phyloP scores from a whole-genome alignment of 2,329 filamentous ascomycete genomes.

The Fusarium guadeloupense region DNA sequence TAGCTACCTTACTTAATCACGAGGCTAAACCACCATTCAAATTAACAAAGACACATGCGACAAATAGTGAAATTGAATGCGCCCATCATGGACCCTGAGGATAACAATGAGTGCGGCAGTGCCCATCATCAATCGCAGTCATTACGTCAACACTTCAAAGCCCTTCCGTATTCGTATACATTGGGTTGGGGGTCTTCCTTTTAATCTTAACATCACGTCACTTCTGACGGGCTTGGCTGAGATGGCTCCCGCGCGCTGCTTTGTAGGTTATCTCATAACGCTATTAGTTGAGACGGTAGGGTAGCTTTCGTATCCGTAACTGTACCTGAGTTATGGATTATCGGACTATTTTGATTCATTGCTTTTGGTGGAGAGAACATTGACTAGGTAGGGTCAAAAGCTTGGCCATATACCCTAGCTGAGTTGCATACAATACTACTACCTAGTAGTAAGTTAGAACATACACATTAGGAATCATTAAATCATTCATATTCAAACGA shows the following conservation, averaged over 20 bases:
- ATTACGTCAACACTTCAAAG: slow-evolving; percentile 35
- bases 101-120: slow-evolving; percentile 9
- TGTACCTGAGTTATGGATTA: background rate
- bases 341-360: background rate
- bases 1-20: slow-evolving; percentile 18
- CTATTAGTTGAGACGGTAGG: background rate
- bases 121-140: slow-evolving; percentile 16
- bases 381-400: slow-evolving; percentile 2
- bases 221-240: background rate
- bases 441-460: no score
- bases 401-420: background rate
- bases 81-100: slow-evolving; percentile 24
- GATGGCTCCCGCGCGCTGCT: slow-evolving; percentile 4
- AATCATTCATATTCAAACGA: no score
- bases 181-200: background rate
- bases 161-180: slow-evolving; percentile 15
- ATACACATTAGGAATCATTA: no score
- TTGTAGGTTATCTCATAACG: background rate
- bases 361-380: background rate
- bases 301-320: slow-evolving; percentile 16
- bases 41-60: background rate
- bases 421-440: no score
- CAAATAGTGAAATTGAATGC: slow-evolving; percentile 7
- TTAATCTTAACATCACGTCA: slow-evolving; percentile 30
- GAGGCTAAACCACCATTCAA: slow-evolving; percentile 10